A percentile compares a stretch with the other conserved stretches of the same genome.
phyloP scores from a whole-genome alignment of 164 flowering plant genomes.

The Annona cherimola region DNA sequence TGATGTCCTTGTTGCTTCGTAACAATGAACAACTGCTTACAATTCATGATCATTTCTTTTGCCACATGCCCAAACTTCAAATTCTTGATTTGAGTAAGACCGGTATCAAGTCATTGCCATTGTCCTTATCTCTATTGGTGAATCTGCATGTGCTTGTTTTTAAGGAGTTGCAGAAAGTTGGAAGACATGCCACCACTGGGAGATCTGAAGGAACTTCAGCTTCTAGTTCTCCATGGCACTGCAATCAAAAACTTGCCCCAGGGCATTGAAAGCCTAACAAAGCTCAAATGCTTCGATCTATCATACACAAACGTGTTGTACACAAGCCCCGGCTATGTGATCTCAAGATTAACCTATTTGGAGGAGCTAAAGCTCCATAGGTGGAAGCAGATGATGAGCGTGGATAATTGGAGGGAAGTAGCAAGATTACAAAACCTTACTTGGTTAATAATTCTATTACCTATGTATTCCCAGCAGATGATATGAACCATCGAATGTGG shows the following conservation, averaged over 20 bases:
- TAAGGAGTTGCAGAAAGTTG: background rate
- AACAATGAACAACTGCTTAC: background rate
- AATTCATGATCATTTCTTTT: background rate
- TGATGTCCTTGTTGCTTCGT: background rate
- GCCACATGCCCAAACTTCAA: background rate
- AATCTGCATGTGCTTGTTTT: background rate
- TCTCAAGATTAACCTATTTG: background rate
- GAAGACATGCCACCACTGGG: conserved; percentile 2
- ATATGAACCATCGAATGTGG: background rate
- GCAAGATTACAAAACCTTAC: background rate
- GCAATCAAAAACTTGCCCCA: no score
- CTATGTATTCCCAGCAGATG: background rate
- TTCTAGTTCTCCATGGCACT: no score
- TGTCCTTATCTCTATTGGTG: background rate
- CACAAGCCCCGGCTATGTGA: background rate
- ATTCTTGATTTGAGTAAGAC: background rate
- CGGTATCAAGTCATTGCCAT: background rate
- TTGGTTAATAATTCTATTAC: background rate
- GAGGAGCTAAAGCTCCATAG: background rate
- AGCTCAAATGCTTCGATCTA: background rate
- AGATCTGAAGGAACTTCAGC: no score
- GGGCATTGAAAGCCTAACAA: no score
- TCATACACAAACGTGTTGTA: background rate
- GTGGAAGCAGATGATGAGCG: background rate
- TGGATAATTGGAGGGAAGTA: background rate